Base-by-base conservation (phyloP, 108 stramenopile genomes). In the Nitzschia sp. region DNA sequence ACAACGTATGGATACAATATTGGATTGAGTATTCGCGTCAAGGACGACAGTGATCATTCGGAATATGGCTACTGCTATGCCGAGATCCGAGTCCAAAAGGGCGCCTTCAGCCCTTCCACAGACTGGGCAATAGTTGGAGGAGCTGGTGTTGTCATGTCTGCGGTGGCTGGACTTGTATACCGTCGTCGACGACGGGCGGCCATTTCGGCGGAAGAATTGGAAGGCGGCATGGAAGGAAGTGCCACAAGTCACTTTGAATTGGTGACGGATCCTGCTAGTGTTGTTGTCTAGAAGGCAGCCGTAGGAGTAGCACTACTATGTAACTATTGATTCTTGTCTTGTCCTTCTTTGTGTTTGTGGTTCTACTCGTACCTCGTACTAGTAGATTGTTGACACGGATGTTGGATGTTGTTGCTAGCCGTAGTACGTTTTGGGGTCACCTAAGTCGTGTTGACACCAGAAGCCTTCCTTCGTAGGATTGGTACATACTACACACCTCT, bases 1-100 rank as follows among this genome's bases (percentile, higher is more conserved):
- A 53, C 12, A 21, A 26, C 11, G 2, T 22, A 65, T 40, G 65
- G 65, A 8, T 65, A 41, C 65, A 53, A 65, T 34, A 40, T 65
- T 34, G 65, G 65, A n/a, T 8, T 65, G 24, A 38, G 14, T 19
- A 51, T 65, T 19, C 19, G 41, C 7, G 10, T 65, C 20, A 43
- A 44, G n/a, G 61, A 62, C 21, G 41, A 20, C 14, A 46, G 17
- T 2, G 22, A 62, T 22, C 17, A 62, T 22, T 34, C 57, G 15
- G 61, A 62, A 9, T 62, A 44, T 52, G 50, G 51, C 2, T 25
- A 34, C 9, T 65, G 50, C 34, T 65, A 53, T 65, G 48, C 34
- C 2, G 51, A 65, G 24, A 51, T 65, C 2, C 15, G 21, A 14
- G 51, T 52, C 6, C 24, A 65, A 17, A 34, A 46, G 21, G 61